Evolutionary conservation across 2,329 filamentous ascomycete species (phyloP).

Genomic region (Fusarium fujikuroi): DNA sequence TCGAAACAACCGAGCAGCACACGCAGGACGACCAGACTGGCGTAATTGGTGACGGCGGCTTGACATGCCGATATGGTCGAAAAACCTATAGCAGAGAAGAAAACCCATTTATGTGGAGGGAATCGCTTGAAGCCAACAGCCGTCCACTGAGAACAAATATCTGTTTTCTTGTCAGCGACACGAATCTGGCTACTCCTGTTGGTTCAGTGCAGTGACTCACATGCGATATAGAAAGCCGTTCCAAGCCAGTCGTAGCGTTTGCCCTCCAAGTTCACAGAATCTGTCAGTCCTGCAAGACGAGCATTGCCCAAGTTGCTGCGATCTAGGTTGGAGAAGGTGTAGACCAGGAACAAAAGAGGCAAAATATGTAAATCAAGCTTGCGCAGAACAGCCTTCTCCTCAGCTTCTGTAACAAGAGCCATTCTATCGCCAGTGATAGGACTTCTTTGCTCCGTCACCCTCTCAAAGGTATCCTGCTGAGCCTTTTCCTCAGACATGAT

Average conservation of each 20-base stretch:
- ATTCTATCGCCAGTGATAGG: background rate
- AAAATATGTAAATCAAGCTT: background rate
- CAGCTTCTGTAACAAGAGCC: background rate
- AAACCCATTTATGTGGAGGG: background rate
- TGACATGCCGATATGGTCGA: background rate
- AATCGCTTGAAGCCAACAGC: background rate
- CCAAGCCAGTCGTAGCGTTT: background rate
- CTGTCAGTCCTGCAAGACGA: background rate
- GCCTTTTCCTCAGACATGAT: background rate
- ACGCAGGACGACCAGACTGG: background rate
- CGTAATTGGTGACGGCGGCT: background rate
- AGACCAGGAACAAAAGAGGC: background rate
- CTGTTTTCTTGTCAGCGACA: background rate
- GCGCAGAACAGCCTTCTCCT: background rate
- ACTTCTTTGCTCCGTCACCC: background rate
- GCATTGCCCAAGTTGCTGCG: background rate
- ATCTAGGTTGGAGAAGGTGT: background rate
- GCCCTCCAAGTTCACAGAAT: background rate
- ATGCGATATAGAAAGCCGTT: background rate
- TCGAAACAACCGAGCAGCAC: background rate
- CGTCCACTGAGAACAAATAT: background rate
- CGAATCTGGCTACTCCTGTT: background rate
- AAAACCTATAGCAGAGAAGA: background rate
- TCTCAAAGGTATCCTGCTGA: background rate
- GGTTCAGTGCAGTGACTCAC: background rate